Evolutionary conservation across 106 monocot species (phyloP).

Genomic region (Dioscorea alata): DNA sequence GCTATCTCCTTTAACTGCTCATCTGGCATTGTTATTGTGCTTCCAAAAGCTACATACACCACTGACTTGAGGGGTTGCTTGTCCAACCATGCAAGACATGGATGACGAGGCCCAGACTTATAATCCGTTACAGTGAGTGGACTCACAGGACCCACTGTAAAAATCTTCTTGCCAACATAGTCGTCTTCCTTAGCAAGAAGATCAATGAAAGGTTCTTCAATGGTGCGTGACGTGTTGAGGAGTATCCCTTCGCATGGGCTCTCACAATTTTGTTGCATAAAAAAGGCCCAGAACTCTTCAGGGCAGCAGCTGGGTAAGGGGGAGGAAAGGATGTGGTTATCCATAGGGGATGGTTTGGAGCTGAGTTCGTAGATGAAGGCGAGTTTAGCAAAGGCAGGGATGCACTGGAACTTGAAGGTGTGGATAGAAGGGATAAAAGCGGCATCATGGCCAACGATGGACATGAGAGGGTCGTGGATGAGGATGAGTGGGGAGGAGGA

Average conservation of each 20-base stretch:
- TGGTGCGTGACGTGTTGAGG: constrained; percentile 23
- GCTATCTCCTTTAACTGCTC: too few species aligned
- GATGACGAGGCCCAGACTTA: too few species aligned
- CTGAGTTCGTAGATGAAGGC: constrained; percentile 11
- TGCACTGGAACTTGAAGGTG: constrained; percentile 25
- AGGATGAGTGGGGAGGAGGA: constrained; percentile 28
- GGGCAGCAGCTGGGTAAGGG: constrained; percentile 18
- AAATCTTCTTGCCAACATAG: constrained; percentile 8
- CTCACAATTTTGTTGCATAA: background rate
- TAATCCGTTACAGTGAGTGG: background rate
- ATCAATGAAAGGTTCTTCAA: constrained; percentile 32
- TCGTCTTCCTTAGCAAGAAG: constrained; percentile 7
- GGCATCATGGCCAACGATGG: constrained; percentile 23
- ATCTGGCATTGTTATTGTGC: too few species aligned
- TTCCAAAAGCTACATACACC: too few species aligned
- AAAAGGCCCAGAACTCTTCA: constrained; percentile 17
- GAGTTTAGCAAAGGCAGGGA: constrained; percentile 28
- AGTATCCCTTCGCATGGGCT: constrained; percentile 19
- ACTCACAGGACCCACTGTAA: constrained; percentile 24
- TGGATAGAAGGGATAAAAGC: constrained; percentile 16
- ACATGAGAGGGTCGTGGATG: constrained; percentile 47
- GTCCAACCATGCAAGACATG: too few species aligned
- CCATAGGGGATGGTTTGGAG: background rate
- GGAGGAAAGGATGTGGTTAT: background rate
- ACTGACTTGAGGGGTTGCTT: too few species aligned